These are phyloP conservation scores for Penicillium herquei DNA, from an alignment of 495 filamentous ascomycete species.

Conservation along the genomic window DNA sequence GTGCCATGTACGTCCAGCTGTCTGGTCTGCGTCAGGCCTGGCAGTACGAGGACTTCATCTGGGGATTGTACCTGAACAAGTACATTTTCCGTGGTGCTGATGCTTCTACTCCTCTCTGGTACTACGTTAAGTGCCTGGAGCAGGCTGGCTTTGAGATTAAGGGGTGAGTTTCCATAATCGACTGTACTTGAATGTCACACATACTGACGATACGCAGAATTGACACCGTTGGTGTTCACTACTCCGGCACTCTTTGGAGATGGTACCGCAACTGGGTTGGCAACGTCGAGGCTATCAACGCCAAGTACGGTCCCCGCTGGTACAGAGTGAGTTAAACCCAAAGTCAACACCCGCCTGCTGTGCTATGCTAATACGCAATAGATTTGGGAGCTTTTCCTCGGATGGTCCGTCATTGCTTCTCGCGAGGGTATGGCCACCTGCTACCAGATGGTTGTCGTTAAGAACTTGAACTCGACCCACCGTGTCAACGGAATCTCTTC, in stretches of 20 bases:
- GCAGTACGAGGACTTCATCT: constrained; percentile 88
- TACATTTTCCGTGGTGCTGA: constrained; percentile 89
- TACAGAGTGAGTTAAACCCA: constrained; percentile 42
- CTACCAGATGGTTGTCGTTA: constrained; percentile 31
- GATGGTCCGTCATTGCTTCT: constrained; percentile 31
- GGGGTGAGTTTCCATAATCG: constrained; percentile 12
- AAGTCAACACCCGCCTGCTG: neutral
- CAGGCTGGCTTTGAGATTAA: constrained; percentile 67
- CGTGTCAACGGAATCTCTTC: constrained; percentile 23
- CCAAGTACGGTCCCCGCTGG: constrained; percentile 52
- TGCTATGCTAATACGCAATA: constrained; percentile 6
- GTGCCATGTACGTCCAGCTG: constrained; percentile 79
- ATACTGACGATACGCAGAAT: constrained; percentile 19
- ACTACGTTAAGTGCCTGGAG: constrained; percentile 67
- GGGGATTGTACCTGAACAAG: constrained; percentile 92
- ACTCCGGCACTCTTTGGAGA: constrained; percentile 54
- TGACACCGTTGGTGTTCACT: constrained; percentile 56
- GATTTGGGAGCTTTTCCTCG: constrained; percentile 36
- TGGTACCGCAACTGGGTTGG: constrained; percentile 58
- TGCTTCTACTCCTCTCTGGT: constrained; percentile 76
- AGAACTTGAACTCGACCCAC: constrained; percentile 32
- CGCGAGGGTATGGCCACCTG: constrained; percentile 31
- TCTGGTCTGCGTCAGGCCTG: constrained; percentile 77
- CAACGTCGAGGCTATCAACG: constrained; percentile 49
- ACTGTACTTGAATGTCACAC: neutral